These are phyloP conservation scores for Apiospora koreana DNA, from an alignment of 2,329 filamentous ascomycete genomes.

Conservation along the genomic window DNA sequence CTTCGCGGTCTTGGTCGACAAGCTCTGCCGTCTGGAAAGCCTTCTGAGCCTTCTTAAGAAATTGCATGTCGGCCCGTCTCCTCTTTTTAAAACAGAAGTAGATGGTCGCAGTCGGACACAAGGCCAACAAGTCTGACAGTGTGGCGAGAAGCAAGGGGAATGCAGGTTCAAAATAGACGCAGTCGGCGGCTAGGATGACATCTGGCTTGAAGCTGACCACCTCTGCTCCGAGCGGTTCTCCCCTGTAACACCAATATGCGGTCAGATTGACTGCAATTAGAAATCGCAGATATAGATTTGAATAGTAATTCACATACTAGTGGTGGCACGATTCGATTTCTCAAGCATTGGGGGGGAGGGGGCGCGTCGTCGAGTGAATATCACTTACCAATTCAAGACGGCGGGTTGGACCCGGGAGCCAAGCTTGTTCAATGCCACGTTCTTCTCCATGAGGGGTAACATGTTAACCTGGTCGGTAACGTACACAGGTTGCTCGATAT, in stretches of 20 bases:
- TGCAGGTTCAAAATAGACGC: conserved; percentile 94
- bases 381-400: conserved; percentile 77
- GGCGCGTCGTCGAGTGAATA: background rate
- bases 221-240: conserved; percentile 56
- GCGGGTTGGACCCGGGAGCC: conserved; percentile 62
- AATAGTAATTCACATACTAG: background rate
- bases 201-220: conserved; percentile 64
- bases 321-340: background rate
- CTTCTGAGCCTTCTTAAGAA: conserved; percentile 71
- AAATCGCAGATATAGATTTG: background rate
- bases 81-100: conserved; percentile 96
- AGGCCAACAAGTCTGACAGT: conserved; percentile 69
- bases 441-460: conserved; percentile 81
- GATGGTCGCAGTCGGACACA: conserved; percentile 65
- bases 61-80: conserved; percentile 76
- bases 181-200: conserved; percentile 91
- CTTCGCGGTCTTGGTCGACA: conserved; percentile 58
- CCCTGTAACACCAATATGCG: conserved; percentile 44
- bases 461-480: conserved; percentile 90
- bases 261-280: conserved; percentile 18
- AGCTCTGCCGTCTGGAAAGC: conserved; percentile 64
- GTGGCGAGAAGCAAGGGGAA: conserved; percentile 86
- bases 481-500: conserved; percentile 59
- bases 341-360: too few species aligned
- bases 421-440: conserved; percentile 80